phyloP scores from a whole-genome alignment of 2,329 filamentous ascomycete species.

The Phoma sp. region DNA sequence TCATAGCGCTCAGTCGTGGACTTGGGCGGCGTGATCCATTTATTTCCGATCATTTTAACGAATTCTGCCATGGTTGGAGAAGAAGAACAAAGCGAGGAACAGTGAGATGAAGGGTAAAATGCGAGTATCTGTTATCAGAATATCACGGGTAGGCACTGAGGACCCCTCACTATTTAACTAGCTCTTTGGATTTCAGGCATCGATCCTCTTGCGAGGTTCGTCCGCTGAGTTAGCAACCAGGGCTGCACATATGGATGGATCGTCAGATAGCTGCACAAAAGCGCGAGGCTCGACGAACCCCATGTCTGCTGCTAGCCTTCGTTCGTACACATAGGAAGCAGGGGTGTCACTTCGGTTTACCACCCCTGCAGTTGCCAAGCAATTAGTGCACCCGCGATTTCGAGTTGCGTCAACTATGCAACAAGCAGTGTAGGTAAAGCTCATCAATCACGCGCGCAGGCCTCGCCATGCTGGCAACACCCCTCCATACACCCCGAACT shows the following conservation, averaged over 20 bases:
- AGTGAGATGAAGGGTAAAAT: too few relatives aligned
- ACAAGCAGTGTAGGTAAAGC: slow-evolving; percentile 21
- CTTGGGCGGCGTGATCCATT: slow-evolving; percentile 45
- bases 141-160: too few relatives aligned
- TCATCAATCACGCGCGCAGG: slow-evolving; percentile 20
- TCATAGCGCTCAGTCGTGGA: slow-evolving; percentile 40
- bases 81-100: not conserved
- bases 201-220: not conserved
- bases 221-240: not conserved
- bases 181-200: not conserved
- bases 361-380: not conserved
- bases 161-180: not conserved
- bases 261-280: not conserved
- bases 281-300: not conserved
- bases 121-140: not conserved
- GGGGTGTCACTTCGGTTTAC: not conserved
- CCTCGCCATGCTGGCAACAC: slow-evolving; percentile 41
- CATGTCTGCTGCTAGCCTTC: slow-evolving; percentile 1
- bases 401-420: slow-evolving; percentile 16
- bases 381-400: slow-evolving; percentile 2
- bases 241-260: too few relatives aligned
- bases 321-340: slow-evolving; percentile 3
- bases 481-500: slow-evolving; percentile 21
- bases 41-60: slow-evolving; percentile 35
- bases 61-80: slow-evolving; percentile 28